Evolutionary conservation across 345 rosid genomes (phyloP).

Genomic region (Garcia nutans): DNA sequence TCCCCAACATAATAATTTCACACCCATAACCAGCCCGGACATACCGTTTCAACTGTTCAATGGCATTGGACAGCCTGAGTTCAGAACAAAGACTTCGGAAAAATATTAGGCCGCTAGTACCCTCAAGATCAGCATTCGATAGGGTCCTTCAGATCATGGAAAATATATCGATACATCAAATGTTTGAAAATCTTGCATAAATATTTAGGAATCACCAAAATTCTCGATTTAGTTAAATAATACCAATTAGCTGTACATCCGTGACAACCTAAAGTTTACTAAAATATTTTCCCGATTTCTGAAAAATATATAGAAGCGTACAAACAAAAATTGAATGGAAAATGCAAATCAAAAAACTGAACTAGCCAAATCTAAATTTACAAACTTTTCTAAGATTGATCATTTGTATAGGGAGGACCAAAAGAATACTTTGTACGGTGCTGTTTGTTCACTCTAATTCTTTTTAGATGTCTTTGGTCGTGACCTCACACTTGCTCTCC

Average conservation of each 20-base stretch:
- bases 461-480: conserved; percentile 48
- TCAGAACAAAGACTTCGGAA: too few relatives aligned
- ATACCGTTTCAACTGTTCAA: too few relatives aligned
- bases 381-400: neutral
- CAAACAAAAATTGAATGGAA: neutral
- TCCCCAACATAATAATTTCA: too few relatives aligned
- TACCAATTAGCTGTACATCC: conserved; percentile 19
- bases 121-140: too few relatives aligned
- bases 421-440: conserved; percentile 5
- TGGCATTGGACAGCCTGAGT: too few relatives aligned
- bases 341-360: neutral
- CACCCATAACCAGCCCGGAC: too few relatives aligned
- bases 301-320: neutral
- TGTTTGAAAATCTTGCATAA: neutral
- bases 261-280: neutral
- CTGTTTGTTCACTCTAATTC: conserved; percentile 4
- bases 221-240: conserved; percentile 6
- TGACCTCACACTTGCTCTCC: conserved; percentile 84
- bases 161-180: too few relatives aligned
- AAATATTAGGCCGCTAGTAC: too few relatives aligned
- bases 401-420: neutral
- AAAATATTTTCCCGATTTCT: neutral
- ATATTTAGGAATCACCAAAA: neutral
- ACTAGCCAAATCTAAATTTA: conserved; percentile 13
- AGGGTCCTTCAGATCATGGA: neutral